Conservation (phyloP, 805 yeast genomes). For the Hanseniaspora vineae region DNA sequence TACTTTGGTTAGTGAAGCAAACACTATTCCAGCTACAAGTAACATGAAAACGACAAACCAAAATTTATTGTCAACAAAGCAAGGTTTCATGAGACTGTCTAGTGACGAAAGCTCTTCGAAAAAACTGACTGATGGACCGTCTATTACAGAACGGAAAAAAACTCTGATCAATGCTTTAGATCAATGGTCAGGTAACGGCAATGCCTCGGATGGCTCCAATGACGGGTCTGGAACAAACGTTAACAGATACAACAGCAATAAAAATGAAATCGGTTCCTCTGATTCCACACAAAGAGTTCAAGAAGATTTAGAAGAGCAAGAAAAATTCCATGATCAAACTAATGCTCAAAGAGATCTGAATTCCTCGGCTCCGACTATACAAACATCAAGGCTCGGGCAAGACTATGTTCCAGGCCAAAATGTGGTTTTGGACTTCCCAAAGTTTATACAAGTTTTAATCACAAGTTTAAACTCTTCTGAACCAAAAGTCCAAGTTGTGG, state of each 20-base stretch:
- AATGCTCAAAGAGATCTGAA: constrained; percentile 11
- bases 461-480: constrained; percentile 65
- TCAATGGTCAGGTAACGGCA: constrained; percentile 8
- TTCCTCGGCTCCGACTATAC: not conserved
- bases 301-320: constrained; percentile 8
- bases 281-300: not conserved
- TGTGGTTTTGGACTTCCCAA: constrained; percentile 64
- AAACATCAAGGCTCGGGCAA: constrained; percentile 29
- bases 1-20: not conserved
- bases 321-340: constrained; percentile 18
- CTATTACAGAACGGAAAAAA: constrained; percentile 23
- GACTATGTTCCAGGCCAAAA: constrained; percentile 68
- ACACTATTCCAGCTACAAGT: not conserved
- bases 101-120: constrained; percentile 16
- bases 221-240: no score
- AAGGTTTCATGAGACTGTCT: constrained; percentile 9
- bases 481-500: constrained; percentile 65
- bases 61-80: not conserved
- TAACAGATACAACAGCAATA: not conserved
- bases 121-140: constrained; percentile 15
- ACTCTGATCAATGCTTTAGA: constrained; percentile 12
- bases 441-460: constrained; percentile 69
- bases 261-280: not conserved
- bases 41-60: not conserved
- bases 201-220: not conserved